A percentile compares a stretch with the other conserved stretches of the same genome.
These are phyloP conservation scores for Afroboletus lepidellus DNA, from an alignment of 1,284 basidiomycete genomes.

Conservation along the genomic window DNA sequence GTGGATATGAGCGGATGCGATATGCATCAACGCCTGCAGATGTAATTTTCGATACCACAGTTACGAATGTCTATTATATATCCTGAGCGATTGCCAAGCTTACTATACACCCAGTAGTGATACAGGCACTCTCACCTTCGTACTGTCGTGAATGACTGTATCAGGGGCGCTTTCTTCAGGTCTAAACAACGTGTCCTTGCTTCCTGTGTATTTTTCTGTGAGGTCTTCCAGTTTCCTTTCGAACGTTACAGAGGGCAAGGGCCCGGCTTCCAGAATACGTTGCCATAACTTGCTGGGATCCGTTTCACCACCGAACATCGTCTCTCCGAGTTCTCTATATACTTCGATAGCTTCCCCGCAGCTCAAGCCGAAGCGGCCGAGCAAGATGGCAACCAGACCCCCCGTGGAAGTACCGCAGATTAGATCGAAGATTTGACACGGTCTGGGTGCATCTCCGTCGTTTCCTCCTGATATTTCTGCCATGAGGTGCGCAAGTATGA, in stretches of 20 bases:
- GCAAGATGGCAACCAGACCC: background rate
- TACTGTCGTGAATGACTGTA: background rate
- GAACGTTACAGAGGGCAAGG: background rate
- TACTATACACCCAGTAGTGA: background rate
- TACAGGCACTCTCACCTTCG: background rate
- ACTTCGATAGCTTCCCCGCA: slow-evolving; percentile 1
- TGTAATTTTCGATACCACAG: background rate
- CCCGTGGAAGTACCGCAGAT: background rate
- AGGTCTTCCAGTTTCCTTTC: slow-evolving; percentile 1
- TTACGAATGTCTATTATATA: background rate
- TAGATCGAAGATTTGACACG: slow-evolving; percentile 1
- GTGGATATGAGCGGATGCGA: slow-evolving; percentile 1
- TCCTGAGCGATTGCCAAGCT: background rate
- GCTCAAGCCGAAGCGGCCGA: slow-evolving; percentile 2
- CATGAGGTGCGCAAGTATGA: slow-evolving; percentile 1
- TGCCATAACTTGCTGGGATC: background rate
- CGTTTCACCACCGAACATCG: background rate
- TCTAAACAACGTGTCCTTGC: background rate
- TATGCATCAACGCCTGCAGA: slow-evolving; percentile 1
- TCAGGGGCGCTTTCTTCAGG: background rate
- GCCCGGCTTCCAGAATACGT: background rate
- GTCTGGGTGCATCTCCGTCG: background rate
- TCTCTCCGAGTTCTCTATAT: background rate
- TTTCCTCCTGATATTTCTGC: background rate
- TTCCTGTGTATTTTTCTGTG: background rate